Base-by-base conservation (phyloP, 2,329 filamentous ascomycete species). In the Hypoxylon sp. region DNA sequence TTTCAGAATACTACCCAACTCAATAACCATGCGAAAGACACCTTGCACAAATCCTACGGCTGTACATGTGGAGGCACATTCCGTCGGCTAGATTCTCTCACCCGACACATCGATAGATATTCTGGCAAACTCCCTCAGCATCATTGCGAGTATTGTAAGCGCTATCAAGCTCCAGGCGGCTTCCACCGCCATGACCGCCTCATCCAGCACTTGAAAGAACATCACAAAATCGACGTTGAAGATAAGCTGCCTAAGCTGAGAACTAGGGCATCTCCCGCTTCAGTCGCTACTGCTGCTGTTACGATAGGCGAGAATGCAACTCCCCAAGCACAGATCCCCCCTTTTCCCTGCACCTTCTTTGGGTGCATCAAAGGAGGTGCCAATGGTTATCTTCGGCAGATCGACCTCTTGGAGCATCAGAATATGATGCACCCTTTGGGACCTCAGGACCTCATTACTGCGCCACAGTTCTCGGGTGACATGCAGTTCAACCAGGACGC, bases 161-260 rank as follows among this genome's bases (percentile, higher is more conserved):
- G 4, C 1, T 35, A 13, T 5, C 51, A 60, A 24, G 56, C 51
- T 6, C 19, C 14, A 9, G 58, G 48, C 2, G 63, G 57, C 11
- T 66, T 66, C 33, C 39, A 5, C 37, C 63, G 63, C 8, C 51
- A 11, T 8, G 63, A 66, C 37, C 46, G 58, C 22, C 47, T 66
- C 1, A 13, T 46, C 10, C 52, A 66, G 37, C 63, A 62, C n/a
- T 6, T 50, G 37, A 62, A 29, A 44, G 31, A 3, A 13, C 37
- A 46, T 19, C 52, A 57, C 24, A 50, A 26, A 6, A 44, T 51
- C 22, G 37, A 56, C 4, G 11, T 17, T 24, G 57, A 55, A 33
- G 37, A 61, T 11, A 31, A 65, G 26, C 39, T 52, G 6, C 37
- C 17, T 3, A 51, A 31, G 33, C 29, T 26, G 19, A 29, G 10